Conservation (phyloP, 2,329 filamentous ascomycete species). For the Dothideomycetes sp. region DNA sequence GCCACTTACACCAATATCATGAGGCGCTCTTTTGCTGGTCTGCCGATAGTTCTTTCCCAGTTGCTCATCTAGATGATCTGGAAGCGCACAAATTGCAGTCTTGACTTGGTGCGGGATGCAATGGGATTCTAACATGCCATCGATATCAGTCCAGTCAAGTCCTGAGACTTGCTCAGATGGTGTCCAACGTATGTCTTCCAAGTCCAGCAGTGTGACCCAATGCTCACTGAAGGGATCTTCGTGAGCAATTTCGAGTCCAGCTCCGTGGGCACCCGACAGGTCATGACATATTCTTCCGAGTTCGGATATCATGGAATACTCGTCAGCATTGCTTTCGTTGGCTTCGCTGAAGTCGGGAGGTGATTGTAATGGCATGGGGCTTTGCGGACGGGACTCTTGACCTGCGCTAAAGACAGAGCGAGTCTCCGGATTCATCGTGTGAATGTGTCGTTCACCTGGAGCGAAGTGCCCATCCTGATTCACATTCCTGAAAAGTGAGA, state of each 20-base stretch:
- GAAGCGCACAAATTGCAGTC: neutral
- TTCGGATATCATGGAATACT: neutral
- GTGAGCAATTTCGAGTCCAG: neutral
- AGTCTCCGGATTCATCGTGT: neutral
- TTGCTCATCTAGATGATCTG: neutral
- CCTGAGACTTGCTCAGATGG: too few species aligned
- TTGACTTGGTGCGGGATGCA: neutral
- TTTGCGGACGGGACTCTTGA: neutral
- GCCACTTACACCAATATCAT: too few species aligned
- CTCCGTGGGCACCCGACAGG: neutral
- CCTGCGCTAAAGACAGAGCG: neutral
- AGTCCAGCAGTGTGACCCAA: neutral
- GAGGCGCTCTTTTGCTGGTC: too few species aligned
- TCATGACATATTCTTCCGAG: neutral
- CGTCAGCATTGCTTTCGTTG: neutral
- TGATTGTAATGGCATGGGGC: neutral
- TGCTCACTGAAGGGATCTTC: neutral
- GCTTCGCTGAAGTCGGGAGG: neutral
- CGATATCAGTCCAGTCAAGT: too few species aligned
- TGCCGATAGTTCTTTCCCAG: too few species aligned
- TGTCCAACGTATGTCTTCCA: neutral
- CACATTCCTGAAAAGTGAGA: conserved; percentile 36
- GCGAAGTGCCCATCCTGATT: neutral
- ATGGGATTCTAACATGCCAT: neutral
- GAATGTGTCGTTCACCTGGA: neutral